Evolutionary conservation across 1,284 basidiomycete species (phyloP).

Genomic region (Tilletiaria anomala): DNA sequence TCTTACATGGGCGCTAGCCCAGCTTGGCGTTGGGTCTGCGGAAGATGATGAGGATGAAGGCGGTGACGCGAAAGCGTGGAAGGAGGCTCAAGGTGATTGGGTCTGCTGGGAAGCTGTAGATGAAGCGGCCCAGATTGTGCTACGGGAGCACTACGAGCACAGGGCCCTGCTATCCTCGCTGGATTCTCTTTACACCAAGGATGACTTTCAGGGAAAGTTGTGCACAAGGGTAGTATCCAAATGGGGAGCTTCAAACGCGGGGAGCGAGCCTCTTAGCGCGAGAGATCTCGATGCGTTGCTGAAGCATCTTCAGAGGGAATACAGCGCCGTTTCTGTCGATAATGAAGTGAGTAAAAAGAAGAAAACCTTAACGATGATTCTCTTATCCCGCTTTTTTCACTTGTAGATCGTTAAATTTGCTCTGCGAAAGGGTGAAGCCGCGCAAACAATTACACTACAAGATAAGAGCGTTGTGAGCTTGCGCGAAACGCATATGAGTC

Average conservation of each 20-base stretch:
- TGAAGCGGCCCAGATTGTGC: slow-evolving; percentile 2
- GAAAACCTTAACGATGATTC: not conserved
- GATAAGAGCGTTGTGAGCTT: slow-evolving; percentile 58
- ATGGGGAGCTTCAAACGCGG: not conserved
- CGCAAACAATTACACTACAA: slow-evolving; percentile 44
- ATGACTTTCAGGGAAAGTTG: not conserved
- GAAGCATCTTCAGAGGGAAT: slow-evolving; percentile 65
- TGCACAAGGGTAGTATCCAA: not conserved
- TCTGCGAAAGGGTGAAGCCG: not conserved
- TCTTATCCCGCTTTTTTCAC: not conserved
- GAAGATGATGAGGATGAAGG: slow-evolving; percentile 17
- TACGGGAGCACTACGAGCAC: not conserved
- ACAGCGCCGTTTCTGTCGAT: slow-evolving; percentile 50
- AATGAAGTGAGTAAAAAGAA: slow-evolving; percentile 47
- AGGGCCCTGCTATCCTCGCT: slow-evolving; percentile 11
- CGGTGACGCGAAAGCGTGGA: slow-evolving; percentile 43
- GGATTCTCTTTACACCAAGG: slow-evolving; percentile 6
- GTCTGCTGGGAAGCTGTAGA: slow-evolving; percentile 57
- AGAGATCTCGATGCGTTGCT: slow-evolving; percentile 55
- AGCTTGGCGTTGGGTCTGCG: slow-evolving; percentile 56
- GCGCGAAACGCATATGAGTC: slow-evolving; percentile 51
- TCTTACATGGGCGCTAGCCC: slow-evolving; percentile 58
- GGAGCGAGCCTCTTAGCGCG: not conserved
- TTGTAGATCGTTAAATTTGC: slow-evolving; percentile 17
- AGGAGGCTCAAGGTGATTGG: slow-evolving; percentile 54